Base-by-base conservation (phyloP, 1,284 basidiomycete species). In the Heterobasidion parviporum region DNA sequence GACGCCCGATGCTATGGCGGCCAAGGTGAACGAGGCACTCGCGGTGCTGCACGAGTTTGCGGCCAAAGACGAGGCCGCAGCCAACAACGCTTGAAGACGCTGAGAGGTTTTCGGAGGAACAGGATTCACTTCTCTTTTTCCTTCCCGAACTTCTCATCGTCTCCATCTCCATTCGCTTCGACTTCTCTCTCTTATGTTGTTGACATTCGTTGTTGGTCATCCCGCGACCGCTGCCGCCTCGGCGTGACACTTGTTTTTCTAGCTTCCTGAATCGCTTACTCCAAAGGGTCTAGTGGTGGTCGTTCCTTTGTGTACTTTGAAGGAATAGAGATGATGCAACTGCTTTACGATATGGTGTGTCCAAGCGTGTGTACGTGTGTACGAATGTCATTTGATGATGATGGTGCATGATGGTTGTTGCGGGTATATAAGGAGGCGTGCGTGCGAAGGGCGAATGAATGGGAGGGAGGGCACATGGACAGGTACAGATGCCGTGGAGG, bases 21-120 rank as follows among this genome's bases (percentile, higher is more conserved):
- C 77, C 71, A 98, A 98, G 81, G 89, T 97, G 63, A 83, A 82
- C 63, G 94, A 97, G 77, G 94, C 94, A 32, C 76, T 94, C 57
- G 68, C 73, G 55, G 92, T 94, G 51, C 77, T 93, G 51, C 82
- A 89, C 58, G 91, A 93, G 64, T 92, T 85, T 72, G 69, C 83
- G 63, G 76, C 79, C 72, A 81, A 83, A 57, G 79, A 82, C 36
- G 63, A 62, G 33, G 61, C 55, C 46, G 63, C 66, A 51, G 57
- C 59, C 8, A 43, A 56, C 41, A 54, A 34, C 16, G 53, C 51
- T 51, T 56, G 50, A 54, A 38, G 50, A 32, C 20, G 51, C 9
- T 64, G 62, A 70, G 56, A 62, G 54, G 64, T 56, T 64, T 26
- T 41, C 58, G 54, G 61, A 57, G 58, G 61, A 58, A 61, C 59